These are phyloP conservation scores for Rhodotorula toruloides DNA, from an alignment of 768 basidiomycete species.

Conservation along the genomic window DNA sequence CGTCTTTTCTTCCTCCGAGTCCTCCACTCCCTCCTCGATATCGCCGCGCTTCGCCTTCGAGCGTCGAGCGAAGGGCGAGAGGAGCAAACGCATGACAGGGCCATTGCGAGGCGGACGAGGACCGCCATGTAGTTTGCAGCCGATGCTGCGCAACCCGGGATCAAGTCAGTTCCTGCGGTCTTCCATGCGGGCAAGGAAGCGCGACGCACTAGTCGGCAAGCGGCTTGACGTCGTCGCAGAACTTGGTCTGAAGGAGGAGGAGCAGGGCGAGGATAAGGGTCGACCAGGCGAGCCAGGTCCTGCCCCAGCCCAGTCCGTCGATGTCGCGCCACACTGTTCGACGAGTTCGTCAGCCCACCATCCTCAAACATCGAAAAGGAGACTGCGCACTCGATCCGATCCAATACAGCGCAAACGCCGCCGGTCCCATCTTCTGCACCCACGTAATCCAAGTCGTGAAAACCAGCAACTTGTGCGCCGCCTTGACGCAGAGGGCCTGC, in stretches of 20 bases:
- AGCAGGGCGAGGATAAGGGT: conserved; percentile 12
- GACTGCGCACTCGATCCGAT: not conserved
- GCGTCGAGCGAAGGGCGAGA: too few species aligned
- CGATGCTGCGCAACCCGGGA: not conserved
- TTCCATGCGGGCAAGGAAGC: not conserved
- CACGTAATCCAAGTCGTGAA: conserved; percentile 6
- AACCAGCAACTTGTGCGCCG: not conserved
- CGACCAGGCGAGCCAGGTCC: conserved; percentile 23
- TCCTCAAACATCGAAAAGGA: not conserved
- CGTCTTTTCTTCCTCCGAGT: too few species aligned
- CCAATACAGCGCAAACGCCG: conserved; percentile 22
- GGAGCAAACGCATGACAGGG: conserved; percentile 1
- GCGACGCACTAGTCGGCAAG: conserved; percentile 2
- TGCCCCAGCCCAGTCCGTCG: not conserved
- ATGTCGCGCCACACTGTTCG: conserved; percentile 23
- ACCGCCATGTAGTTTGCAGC: conserved; percentile 9
- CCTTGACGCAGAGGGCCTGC: not conserved
- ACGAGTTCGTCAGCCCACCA: too few species aligned
- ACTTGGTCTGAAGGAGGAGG: conserved; percentile 17
- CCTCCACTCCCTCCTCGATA: too few species aligned
- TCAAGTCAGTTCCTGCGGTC: too few species aligned
- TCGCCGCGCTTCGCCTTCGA: too few species aligned
- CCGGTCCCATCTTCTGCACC: conserved; percentile 26
- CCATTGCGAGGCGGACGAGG: not conserved
- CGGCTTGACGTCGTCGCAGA: conserved; percentile 11